Base-by-base conservation (phyloP, 306 rosid species). In the Citrullus amarus region DNA sequence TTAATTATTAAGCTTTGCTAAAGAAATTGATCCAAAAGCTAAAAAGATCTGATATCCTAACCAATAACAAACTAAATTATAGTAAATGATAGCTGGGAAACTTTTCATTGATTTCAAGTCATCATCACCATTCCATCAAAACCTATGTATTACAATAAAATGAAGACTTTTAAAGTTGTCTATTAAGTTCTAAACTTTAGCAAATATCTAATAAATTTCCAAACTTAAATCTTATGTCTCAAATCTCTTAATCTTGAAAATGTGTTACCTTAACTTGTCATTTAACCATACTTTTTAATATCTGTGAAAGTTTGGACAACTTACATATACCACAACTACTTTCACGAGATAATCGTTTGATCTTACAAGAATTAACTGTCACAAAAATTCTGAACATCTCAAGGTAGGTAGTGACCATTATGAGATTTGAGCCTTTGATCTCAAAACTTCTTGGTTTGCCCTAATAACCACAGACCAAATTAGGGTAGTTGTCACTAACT, bases 71-170 rank as follows among this genome's bases (percentile, higher is more conserved):
- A 48, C 59, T 71, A 71, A 48, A 71, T 28, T 12, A 50, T 71
- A 14, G 22, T 69, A 48, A 71, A 48, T 48, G 22, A 43, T 68
- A 18, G 75, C 36, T 68, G 36, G 4, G 43, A 9, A 71, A 71
- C 77, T 71, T 71, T 71, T 48, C 59, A 48, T 32, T 71, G 59
- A 71, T 71, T 71, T 71, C 43, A 50, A 71, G 41, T 48, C 77
- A 71, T 46, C 58, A 50, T 46, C 76, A 6, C 22, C 57, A 6
- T 69, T n/a, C 56, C 36, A 69, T 68, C 54, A 11, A 32, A 36
- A 36, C 72, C 75, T 68, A 43, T 1, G 32, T 1, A 67, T 39
- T 66, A 28, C 69, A 2, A 25, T 25, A 25, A 25, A 25, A 25
- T 25, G 28, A 25, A 25, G 28, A 25, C 28, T 25, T 1, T 25